Percentiles rank a stretch among this genome's conserved stretches.
These are phyloP conservation scores for Kickxella alabastrina DNA, from an alignment of 192 early-diverging fungal species.

Conservation along the genomic window DNA sequence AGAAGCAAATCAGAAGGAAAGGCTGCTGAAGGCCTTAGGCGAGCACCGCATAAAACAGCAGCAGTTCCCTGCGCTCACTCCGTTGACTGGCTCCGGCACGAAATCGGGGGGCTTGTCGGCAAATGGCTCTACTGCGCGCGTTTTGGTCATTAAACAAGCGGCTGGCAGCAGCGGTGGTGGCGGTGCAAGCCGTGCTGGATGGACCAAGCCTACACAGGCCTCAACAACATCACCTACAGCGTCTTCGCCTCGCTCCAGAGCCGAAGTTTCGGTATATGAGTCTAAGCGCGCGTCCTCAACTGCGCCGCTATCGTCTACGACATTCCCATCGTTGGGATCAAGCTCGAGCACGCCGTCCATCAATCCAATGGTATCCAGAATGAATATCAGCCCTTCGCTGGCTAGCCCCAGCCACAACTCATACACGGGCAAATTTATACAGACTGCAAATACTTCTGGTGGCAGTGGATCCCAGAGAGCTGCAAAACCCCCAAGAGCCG, in stretches of 20 bases:
- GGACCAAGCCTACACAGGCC: constrained; percentile 6
- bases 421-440: constrained; percentile 20
- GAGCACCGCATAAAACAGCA: constrained; percentile 43
- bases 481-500: neutral
- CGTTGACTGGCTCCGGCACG: constrained; percentile 11
- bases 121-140: constrained; percentile 10
- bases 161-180: neutral
- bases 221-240: neutral
- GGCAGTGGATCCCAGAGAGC: neutral
- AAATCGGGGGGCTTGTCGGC: neutral
- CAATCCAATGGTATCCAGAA: constrained; percentile 6
- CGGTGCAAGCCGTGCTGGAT: neutral
- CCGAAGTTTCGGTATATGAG: neutral
- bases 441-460: neutral
- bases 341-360: constrained; percentile 8
- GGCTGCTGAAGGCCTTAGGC: constrained; percentile 21
- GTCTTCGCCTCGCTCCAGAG: neutral
- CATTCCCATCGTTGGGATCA: constrained; percentile 28
- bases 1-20: constrained; percentile 9
- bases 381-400: neutral
- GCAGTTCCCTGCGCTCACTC: constrained; percentile 45
- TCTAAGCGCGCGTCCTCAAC: constrained; percentile 1
- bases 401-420: constrained; percentile 5
- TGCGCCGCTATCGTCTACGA: constrained; percentile 3
- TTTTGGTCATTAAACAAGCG: constrained; percentile 30